Conservation (phyloP, 2,329 filamentous ascomycete genomes). For the Cadophora sp. region DNA sequence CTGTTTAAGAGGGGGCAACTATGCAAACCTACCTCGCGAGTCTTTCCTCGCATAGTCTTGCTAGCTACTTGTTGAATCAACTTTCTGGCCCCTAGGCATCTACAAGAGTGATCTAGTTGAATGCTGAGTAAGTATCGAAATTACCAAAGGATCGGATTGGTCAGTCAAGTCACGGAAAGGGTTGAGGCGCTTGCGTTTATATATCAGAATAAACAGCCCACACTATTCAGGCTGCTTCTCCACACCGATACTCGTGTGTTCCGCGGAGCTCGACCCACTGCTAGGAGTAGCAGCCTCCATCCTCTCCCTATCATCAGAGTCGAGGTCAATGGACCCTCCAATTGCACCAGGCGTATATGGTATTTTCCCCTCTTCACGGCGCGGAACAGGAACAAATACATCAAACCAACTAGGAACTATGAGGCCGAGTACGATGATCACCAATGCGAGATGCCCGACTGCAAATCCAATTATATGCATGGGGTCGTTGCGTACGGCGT, state of each 20-base stretch:
- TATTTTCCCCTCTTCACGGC: conserved; percentile 7
- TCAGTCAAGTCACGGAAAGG: conserved; percentile 2
- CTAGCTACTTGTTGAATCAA: background rate
- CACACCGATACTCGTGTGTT: background rate
- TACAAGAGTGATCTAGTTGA: background rate
- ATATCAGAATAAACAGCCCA: background rate
- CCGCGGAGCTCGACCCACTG: background rate
- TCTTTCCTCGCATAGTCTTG: background rate
- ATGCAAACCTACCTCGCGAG: background rate
- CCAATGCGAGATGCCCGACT: conserved; percentile 7
- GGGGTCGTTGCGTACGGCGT: conserved; percentile 12
- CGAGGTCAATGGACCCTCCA: background rate
- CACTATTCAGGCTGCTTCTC: background rate
- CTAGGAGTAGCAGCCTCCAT: background rate
- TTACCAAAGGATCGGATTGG: background rate
- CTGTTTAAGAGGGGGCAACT: background rate
- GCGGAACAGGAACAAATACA: conserved; percentile 8
- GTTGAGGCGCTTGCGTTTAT: conserved; percentile 10
- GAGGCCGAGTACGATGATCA: conserved; percentile 4
- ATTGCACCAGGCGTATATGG: conserved; percentile 11
- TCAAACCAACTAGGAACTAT: conserved; percentile 14
- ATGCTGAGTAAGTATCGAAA: background rate
- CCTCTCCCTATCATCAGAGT: background rate
- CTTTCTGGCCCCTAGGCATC: background rate
- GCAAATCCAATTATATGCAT: conserved; percentile 13